phyloP scores from a whole-genome alignment of 306 rosid species.

The Pterocarpus santalinus region DNA sequence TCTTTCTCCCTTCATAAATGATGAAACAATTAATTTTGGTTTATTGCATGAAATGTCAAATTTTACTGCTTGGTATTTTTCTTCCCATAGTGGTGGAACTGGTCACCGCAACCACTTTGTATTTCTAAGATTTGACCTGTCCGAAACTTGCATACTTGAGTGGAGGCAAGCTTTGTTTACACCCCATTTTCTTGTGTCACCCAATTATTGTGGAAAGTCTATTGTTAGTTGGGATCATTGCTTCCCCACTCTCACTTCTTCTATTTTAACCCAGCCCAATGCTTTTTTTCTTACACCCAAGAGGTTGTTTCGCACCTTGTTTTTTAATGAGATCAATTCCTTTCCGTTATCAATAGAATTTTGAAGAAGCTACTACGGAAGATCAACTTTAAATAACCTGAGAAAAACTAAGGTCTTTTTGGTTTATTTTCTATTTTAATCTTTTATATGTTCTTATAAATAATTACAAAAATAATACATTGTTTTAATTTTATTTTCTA shows the following conservation, averaged over 20 bases:
- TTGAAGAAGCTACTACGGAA: too few species aligned
- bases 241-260: not conserved
- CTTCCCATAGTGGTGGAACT: not conserved
- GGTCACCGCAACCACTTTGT: conserved; percentile 33
- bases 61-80: not conserved
- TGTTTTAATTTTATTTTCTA: too few species aligned
- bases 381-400: too few species aligned
- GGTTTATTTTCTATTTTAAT: too few species aligned
- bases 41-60: not conserved
- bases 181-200: conserved; percentile 21
- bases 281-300: not conserved
- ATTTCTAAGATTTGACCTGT: conserved; percentile 39
- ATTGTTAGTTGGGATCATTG: conserved; percentile 39
- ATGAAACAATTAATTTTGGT: not conserved
- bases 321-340: too few species aligned
- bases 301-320: too few species aligned
- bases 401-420: too few species aligned
- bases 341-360: too few species aligned
- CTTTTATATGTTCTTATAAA: too few species aligned
- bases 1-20: not conserved
- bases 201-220: conserved; percentile 45
- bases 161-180: conserved; percentile 45
- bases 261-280: not conserved
- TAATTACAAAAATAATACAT: too few species aligned
- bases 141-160: conserved; percentile 33